phyloP scores from a whole-genome alignment of 192 early-diverging fungal species.

The Podila epigama region DNA sequence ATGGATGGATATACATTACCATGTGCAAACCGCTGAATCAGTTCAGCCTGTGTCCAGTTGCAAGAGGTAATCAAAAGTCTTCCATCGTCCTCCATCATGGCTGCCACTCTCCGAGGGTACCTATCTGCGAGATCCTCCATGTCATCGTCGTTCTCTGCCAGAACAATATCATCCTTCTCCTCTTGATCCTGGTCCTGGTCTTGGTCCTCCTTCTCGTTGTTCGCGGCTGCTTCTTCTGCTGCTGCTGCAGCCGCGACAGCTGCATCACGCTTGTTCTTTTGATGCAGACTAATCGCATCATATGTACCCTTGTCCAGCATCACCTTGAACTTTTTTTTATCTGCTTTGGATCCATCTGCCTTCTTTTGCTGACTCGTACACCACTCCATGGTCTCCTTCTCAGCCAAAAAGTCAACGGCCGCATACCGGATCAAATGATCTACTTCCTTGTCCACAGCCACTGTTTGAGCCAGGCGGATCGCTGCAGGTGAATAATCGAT shows the following conservation, averaged over 20 bases:
- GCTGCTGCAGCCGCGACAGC: slow-evolving; percentile 10
- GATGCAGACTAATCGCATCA: slow-evolving; percentile 85
- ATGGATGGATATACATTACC: slow-evolving; percentile 49
- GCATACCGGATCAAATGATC: slow-evolving; percentile 58
- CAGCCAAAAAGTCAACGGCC: slow-evolving; percentile 66
- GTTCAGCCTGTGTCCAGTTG: slow-evolving; percentile 92
- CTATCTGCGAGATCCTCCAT: slow-evolving; percentile 55
- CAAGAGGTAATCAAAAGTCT: slow-evolving; percentile 90
- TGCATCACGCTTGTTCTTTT: slow-evolving; percentile 36
- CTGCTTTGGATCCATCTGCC: neutral
- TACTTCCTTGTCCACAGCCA: slow-evolving; percentile 58
- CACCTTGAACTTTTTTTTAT: slow-evolving; percentile 57
- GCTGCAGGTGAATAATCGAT: slow-evolving; percentile 88
- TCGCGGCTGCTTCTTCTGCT: neutral
- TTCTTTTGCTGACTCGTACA: slow-evolving; percentile 13
- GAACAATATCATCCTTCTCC: slow-evolving; percentile 22
- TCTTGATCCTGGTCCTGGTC: neutral
- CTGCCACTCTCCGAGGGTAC: slow-evolving; percentile 62
- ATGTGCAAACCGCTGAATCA: slow-evolving; percentile 67
- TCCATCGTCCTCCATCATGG: slow-evolving; percentile 70
- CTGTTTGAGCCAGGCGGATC: slow-evolving; percentile 71
- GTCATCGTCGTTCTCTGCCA: slow-evolving; percentile 40
- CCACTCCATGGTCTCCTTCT: slow-evolving; percentile 52
- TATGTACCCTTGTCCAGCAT: slow-evolving; percentile 94
- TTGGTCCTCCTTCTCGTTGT: neutral